Evolutionary conservation across 2,329 filamentous ascomycete species (phyloP), one percentile per base, ranked within the genome.

Genomic region (Davidsoniella neocaledoniae): DNA sequence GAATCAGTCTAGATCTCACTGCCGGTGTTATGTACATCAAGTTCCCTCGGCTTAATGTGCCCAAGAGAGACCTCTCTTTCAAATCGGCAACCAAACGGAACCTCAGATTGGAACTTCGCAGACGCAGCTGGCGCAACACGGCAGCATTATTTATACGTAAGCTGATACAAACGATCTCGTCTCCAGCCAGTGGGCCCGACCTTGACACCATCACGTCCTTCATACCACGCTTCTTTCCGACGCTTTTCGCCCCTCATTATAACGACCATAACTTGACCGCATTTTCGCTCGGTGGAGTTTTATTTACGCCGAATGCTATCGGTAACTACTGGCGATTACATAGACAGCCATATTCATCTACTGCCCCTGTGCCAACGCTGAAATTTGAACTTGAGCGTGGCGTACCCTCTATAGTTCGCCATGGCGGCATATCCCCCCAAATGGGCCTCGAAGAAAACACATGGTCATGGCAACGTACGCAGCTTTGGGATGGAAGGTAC

Each of bases 401-500:
- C 12, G 10, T 9, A 3, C 5, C 14, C 43, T 29, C 9, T 36
- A n/a, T 29, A 12, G 6, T 36, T 16, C 43, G 8, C 33, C 43
- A 25, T 21, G 16, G 9, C n/a, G 43, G 10, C 16, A 43, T 9
- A 25, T 23, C 7, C 21, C 21, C 4, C 3, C 6, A n/a, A 25
- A 25, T 21, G 19, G 16, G 4, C 10, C 17, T 9, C 17, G 5
- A 21, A 16, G 29, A 33, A 33, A 33, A 33, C 23, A 17, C 14
- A 21, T 38, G 10, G 16, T 26, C 44, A 19, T 65, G 62, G 63
- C 53, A 50, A 36, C 54, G 47, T 1, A 68, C 66, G 62, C 53
- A 56, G 43, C 59, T 72, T 49, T 82, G 70, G 64, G 78, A 82
- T 59, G 73, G 75, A 0, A 73, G 78, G 2, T 81, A 71, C 61